Evolutionary conservation across 2,329 filamentous ascomycete species (phyloP), one percentile per base, ranked within the genome.

Genomic region (Penicillium verrucosum): DNA sequence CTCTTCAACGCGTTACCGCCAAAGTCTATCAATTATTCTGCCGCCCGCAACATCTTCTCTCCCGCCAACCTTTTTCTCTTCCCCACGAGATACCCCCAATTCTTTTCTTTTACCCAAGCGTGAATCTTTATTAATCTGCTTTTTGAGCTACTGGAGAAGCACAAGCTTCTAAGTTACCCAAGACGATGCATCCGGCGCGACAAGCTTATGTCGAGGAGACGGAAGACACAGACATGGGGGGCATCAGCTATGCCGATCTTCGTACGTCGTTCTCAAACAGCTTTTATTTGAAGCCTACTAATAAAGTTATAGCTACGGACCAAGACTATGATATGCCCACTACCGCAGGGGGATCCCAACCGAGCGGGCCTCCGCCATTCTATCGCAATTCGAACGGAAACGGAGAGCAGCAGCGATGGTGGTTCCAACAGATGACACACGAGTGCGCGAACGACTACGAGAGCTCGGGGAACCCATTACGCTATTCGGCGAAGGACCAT

Each of bases 401-500:
- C 86, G 92, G 68, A 85, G 91, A 69, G 92, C 92, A 11, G 92
- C 92, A 18, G 89, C 89, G 11, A 90, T 97, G 65, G 88, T 89
- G 12, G 94, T 99, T 4, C 94, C 93, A 0, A 99, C 95, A 53
- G 92, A 97, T 72, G 94, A 99, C 79, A 87, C 84, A 60, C 86
- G 89, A 67, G 92, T 99, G 46, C 89, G 92, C 59, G 81, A 86
- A 37, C 86, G 85, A 63, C 82, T 97, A 57, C 86, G 94, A 63
- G 89, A 94, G 68, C 82, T 96, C 61, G 91, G 90, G n/a, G 89
- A 99, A 70, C 94, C 94, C 11, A 86, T 97, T 54, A 99, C 93
- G 0, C 81, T 97, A 0, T 99, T 99, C 63, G 94, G 92, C 57
- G 94, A 99, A 77, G 90, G 90, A 0, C 87, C 88, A 1, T 87